Evolutionary conservation across 371 early-diverging fungal species (phyloP).

Genomic region (Mortierella sp.): DNA sequence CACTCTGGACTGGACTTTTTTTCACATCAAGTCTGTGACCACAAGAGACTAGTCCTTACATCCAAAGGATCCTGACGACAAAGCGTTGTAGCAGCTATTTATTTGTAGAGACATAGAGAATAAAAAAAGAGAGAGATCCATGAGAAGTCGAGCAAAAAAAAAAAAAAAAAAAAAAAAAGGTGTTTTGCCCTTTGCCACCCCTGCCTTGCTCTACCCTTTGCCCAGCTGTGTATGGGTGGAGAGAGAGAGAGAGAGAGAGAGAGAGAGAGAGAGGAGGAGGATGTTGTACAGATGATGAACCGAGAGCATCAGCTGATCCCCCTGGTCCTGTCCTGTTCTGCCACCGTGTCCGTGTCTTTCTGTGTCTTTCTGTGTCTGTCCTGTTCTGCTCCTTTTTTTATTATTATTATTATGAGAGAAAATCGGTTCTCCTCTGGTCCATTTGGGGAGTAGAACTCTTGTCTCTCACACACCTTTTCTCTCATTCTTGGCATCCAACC

Average conservation of each 20-base stretch:
- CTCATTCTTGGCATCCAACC: slow-evolving; percentile 91
- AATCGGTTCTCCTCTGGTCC: slow-evolving; percentile 5
- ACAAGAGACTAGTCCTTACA: slow-evolving; percentile 15
- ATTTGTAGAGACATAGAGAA: background rate
- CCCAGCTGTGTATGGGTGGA: no score
- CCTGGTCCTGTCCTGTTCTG: no score
- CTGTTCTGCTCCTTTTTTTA: no score
- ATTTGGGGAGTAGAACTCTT: background rate
- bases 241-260: background rate
- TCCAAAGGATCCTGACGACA: slow-evolving; percentile 37
- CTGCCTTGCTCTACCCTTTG: no score
- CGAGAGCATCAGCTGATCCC: slow-evolving; percentile 3
- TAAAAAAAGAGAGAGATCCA: background rate
- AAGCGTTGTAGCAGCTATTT: slow-evolving; percentile 41
- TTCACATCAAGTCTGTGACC: background rate
- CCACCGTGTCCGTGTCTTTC: no score
- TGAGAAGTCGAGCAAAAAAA: no score
- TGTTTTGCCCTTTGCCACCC: no score
- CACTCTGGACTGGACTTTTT: no score
- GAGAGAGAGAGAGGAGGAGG: background rate
- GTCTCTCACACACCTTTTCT: slow-evolving; percentile 79
- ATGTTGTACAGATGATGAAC: background rate
- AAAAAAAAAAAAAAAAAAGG: slow-evolving; percentile 10
- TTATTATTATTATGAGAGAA: background rate
- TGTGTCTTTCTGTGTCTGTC: no score